Evolutionary conservation across 768 basidiomycete species (phyloP).

Genomic region (Kwoniella sp.): DNA sequence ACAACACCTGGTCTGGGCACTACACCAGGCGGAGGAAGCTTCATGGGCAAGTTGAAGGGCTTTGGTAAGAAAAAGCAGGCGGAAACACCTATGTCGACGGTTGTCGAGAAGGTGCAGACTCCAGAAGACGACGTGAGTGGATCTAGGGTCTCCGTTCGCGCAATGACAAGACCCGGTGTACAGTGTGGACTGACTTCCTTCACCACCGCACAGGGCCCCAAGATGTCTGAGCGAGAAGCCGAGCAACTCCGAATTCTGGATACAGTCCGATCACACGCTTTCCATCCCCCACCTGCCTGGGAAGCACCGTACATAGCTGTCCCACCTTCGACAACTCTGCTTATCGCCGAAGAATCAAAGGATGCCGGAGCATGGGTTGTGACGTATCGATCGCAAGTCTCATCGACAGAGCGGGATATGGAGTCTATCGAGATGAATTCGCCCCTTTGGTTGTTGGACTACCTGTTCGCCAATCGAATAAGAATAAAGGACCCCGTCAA

Average conservation of each 20-base stretch:
- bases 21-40: conserved; percentile 52
- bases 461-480: conserved; percentile 69
- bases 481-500: conserved; percentile 64
- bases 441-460: conserved; percentile 89
- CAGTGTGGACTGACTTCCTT: neutral
- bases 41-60: conserved; percentile 79
- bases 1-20: conserved; percentile 30
- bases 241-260: conserved; percentile 56
- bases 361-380: conserved; percentile 68
- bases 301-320: conserved; percentile 73
- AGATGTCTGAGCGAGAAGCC: conserved; percentile 47
- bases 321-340: conserved; percentile 66
- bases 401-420: conserved; percentile 63
- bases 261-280: conserved; percentile 55
- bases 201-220: conserved; percentile 29
- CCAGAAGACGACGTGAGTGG: conserved; percentile 40
- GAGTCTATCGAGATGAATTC: conserved; percentile 70
- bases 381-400: conserved; percentile 73
- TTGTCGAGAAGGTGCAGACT: conserved; percentile 30
- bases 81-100: conserved; percentile 35
- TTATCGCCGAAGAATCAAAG: conserved; percentile 75
- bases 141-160: neutral
- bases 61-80: conserved; percentile 58
- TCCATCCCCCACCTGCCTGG: conserved; percentile 66
- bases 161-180: neutral